phyloP scores from a whole-genome alignment of 306 rosid species.

The Dicorynia guianensis region DNA sequence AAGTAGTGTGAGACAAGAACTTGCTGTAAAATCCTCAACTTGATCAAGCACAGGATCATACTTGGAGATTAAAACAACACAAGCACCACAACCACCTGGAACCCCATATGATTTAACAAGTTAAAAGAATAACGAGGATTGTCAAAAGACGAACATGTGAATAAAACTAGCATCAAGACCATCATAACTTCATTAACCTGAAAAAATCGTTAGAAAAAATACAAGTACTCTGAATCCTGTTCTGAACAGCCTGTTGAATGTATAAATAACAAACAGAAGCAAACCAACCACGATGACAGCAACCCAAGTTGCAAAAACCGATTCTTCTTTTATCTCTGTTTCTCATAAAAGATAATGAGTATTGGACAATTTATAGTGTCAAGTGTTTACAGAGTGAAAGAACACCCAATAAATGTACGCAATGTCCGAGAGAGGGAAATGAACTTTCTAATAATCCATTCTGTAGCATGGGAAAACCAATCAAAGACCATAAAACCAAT shows the following conservation, averaged over 20 bases:
- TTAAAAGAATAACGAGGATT: too few species aligned
- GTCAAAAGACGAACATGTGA: not conserved
- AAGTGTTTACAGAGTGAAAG: not conserved
- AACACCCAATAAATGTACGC: not conserved
- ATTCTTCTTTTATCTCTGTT: not conserved
- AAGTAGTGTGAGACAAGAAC: conserved; percentile 87
- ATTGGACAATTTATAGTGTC: conserved; percentile 2
- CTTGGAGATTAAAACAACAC: conserved; percentile 87
- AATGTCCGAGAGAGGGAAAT: not conserved
- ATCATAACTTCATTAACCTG: not conserved
- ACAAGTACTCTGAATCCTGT: not conserved
- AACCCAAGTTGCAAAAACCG: conserved; percentile 9
- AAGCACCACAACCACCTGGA: conserved; percentile 99
- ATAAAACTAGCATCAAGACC: not conserved
- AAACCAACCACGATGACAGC: conserved; percentile 16
- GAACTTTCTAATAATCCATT: not conserved
- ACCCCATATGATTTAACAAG: too few species aligned
- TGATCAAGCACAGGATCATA: conserved; percentile 62
- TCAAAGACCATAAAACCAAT: conserved; percentile 17
- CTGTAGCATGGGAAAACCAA: conserved; percentile 10
- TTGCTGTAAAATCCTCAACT: conserved; percentile 71
- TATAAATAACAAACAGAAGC: too few species aligned
- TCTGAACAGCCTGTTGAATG: not conserved
- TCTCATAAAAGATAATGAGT: conserved; percentile 7
- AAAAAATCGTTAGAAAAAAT: conserved; percentile 7